Evolutionary conservation across 495 filamentous ascomycete species (phyloP).

Genomic region (Penicillium bialowiezense): DNA sequence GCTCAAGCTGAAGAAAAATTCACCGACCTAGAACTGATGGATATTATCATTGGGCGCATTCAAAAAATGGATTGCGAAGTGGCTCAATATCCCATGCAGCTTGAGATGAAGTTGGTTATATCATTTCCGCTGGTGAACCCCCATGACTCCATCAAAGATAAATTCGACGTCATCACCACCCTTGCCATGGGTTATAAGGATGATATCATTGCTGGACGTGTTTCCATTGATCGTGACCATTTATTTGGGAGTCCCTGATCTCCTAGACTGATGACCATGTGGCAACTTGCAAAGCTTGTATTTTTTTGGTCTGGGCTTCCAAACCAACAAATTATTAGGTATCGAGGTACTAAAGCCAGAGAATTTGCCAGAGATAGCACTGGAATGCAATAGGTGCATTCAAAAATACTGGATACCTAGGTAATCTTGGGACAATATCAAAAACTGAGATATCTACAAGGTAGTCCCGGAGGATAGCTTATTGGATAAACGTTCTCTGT

Average conservation of each 20-base stretch:
- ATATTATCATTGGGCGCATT: neutral
- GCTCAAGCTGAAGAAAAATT: neutral
- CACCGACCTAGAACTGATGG: neutral
- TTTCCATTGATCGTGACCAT: neutral
- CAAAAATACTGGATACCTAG: no score
- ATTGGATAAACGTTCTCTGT: no score
- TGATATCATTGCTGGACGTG: neutral
- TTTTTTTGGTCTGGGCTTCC: no score
- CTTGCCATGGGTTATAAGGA: neutral
- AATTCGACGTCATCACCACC: neutral
- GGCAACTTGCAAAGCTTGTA: no score
- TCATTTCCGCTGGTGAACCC: neutral
- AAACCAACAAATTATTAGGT: no score
- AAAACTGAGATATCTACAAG: no score
- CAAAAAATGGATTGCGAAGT: neutral
- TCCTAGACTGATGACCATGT: no score
- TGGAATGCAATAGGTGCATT: no score
- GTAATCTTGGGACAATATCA: no score
- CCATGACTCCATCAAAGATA: neutral
- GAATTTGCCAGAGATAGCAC: no score
- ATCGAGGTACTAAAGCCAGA: no score
- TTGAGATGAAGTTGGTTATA: neutral
- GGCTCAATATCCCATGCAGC: neutral
- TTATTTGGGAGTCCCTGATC: neutral
- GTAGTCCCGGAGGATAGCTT: no score